Evolutionary conservation across 2,329 filamentous ascomycete genomes (phyloP).

Genomic region (Pseudonectria foliicola): DNA sequence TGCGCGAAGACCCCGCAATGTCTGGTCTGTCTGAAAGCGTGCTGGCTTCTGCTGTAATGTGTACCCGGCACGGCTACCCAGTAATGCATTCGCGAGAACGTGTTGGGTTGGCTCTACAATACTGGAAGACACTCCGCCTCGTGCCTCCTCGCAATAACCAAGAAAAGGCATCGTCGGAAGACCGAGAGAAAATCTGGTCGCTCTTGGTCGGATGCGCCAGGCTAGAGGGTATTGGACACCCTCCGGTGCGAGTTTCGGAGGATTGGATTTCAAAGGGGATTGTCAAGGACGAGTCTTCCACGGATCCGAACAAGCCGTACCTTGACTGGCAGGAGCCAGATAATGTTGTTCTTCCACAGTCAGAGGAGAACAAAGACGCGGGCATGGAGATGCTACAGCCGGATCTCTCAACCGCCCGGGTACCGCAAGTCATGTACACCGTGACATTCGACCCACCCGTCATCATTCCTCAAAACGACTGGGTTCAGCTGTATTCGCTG

Average conservation of each 20-base stretch:
- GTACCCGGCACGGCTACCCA: constrained; percentile 62
- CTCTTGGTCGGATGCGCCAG: constrained; percentile 60
- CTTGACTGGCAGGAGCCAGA: constrained; percentile 70
- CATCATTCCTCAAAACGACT: constrained; percentile 58
- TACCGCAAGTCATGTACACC: constrained; percentile 67
- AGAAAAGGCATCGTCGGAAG: constrained; percentile 30
- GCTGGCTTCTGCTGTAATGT: constrained; percentile 54
- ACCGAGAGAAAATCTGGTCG: constrained; percentile 52
- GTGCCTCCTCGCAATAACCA: constrained; percentile 31
- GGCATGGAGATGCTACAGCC: constrained; percentile 47
- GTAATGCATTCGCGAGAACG: constrained; percentile 61
- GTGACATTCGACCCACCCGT: constrained; percentile 69
- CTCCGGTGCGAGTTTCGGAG: constrained; percentile 62
- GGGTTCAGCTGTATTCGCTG: constrained; percentile 53
- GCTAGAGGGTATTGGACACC: constrained; percentile 38
- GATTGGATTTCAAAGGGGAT: constrained; percentile 65
- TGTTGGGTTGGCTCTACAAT: constrained; percentile 66
- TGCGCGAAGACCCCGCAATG: constrained; percentile 42
- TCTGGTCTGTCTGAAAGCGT: constrained; percentile 39
- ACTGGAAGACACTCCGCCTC: constrained; percentile 62
- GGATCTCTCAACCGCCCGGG: constrained; percentile 38
- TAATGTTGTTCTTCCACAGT: constrained; percentile 48
- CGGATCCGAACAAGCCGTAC: constrained; percentile 35
- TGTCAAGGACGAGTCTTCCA: constrained; percentile 47
- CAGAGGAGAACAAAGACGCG: constrained; percentile 40